Base-by-base conservation (phyloP, 257 asterid species). In the Petrea volubilis region DNA sequence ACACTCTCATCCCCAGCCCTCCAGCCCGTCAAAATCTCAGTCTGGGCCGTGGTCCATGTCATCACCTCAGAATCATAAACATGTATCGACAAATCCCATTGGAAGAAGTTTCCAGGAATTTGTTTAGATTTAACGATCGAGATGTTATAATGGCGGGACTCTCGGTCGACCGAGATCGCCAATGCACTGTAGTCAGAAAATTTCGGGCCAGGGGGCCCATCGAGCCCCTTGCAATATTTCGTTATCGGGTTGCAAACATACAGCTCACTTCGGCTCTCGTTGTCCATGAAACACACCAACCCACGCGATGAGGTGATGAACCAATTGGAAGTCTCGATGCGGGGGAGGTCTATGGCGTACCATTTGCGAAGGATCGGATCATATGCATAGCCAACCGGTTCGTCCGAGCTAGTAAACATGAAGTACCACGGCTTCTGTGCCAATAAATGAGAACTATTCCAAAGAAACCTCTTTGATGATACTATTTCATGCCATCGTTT, bases 361-460 rank as follows among this genome's bases (percentile, higher is more conserved):
- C 98, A 94, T 63, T 94, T 91, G 4, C 83, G 81, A 7, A 86
- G 86, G 70, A 77, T 56, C 8, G 98, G 95, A 76, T 94, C 97
- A 11, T 88, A 94, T 4, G 95, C 86, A 68, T 81, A 90, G 34
- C 98, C 99, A 23, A 58, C 76, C 0, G 99, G 98, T 50, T 90
- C 98, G 46, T 95, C 88, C 0, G 95, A 84, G 88, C 95, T 83
- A 1, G 97, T 95, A 75, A 95, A 95, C 98, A 95, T 95, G 74
- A 92, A 95, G 77, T 95, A 95, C 98, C 97, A 92, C 2, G 99
- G 98, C 79, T 87, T 90, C 20, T 84, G 87, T 0, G 83, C 21
- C 21, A 71, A 64, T 12, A 74, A 55, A 14, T 71, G 85, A 53
- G 92, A 81, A 67, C 75, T 67, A 68, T 85, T 86, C 89, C 93